phyloP scores from a whole-genome alignment of 2,329 filamentous ascomycete genomes.

The Aspergillus uvarum region DNA sequence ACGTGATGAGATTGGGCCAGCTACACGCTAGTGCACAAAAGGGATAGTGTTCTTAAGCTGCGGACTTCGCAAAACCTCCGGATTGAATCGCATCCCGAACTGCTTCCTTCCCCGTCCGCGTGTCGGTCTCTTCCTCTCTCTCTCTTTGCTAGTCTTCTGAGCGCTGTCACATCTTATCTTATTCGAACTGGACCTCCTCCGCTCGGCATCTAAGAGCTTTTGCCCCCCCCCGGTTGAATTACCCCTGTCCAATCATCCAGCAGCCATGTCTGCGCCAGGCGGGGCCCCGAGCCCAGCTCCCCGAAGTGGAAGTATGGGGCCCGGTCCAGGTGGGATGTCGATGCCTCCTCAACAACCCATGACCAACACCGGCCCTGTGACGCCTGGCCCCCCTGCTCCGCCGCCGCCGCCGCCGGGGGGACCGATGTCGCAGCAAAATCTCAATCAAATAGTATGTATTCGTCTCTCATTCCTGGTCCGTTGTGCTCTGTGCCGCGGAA shows the following conservation, averaged over 20 bases:
- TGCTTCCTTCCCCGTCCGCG: slow-evolving; percentile 12
- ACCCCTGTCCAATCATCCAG: slow-evolving; percentile 3
- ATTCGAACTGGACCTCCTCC: not conserved
- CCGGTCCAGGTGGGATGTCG: slow-evolving; percentile 42
- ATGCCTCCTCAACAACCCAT: slow-evolving; percentile 51
- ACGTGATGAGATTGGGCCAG: not conserved
- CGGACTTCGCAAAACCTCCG: not conserved
- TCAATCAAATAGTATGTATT: slow-evolving; percentile 88
- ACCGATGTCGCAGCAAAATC: slow-evolving; percentile 75
- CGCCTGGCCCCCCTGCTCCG: slow-evolving; percentile 36
- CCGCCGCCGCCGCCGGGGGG: slow-evolving; percentile 36
- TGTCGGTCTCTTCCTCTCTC: slow-evolving; percentile 6
- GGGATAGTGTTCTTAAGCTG: slow-evolving; percentile 1
- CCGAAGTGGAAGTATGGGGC: slow-evolving; percentile 50
- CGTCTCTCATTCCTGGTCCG: not conserved
- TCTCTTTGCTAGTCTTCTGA: not conserved
- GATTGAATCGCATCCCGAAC: slow-evolving; percentile 5
- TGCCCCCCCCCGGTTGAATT: not conserved
- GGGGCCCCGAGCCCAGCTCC: slow-evolving; percentile 51
- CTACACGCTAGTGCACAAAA: not conserved
- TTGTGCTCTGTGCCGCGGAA: not conserved
- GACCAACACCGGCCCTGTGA: slow-evolving; percentile 49
- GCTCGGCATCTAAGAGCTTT: not conserved
- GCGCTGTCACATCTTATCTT: not conserved
- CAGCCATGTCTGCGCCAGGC: slow-evolving; percentile 46